A percentile compares a stretch with the other conserved stretches of the same genome.
These are phyloP conservation scores for Zygosaccharomyces sapae DNA, from an alignment of 1,139 yeast species.

Conservation along the genomic window DNA sequence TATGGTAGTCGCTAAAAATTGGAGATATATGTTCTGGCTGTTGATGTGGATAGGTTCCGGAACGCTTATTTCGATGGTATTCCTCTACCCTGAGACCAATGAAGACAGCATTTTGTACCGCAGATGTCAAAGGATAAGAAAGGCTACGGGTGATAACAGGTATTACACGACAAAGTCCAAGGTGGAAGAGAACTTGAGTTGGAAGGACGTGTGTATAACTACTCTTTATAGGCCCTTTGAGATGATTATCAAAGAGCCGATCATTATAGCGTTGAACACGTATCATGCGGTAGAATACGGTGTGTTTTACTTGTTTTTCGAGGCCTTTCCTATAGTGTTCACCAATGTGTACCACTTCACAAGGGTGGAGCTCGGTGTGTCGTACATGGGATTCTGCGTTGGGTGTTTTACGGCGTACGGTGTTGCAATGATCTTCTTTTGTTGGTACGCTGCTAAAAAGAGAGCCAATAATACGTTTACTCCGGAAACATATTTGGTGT, in stretches of 20 bases:
- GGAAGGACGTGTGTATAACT: conserved; percentile 37
- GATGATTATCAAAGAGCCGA: conserved; percentile 36
- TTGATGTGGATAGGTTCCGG: conserved; percentile 16
- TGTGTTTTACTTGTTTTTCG: not conserved
- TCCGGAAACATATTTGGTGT: conserved; percentile 19
- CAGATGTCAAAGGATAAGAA: conserved; percentile 46
- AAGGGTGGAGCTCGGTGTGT: conserved; percentile 19
- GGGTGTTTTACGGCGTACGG: conserved; percentile 15
- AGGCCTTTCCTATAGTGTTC: conserved; percentile 45
- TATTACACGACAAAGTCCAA: conserved; percentile 37
- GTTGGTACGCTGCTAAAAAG: conserved; percentile 14
- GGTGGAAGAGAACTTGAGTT: conserved; percentile 35
- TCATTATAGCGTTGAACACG: conserved; percentile 47
- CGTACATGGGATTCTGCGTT: conserved; percentile 1
- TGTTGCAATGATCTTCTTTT: conserved; percentile 14
- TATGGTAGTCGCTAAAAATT: conserved; percentile 43
- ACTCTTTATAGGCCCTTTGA: conserved; percentile 50
- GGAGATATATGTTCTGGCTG: conserved; percentile 50
- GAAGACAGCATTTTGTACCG: conserved; percentile 23
- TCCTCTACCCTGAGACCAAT: conserved; percentile 28
- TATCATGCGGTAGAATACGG: conserved; percentile 51
- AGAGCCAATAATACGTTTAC: conserved; percentile 15
- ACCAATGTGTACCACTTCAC: conserved; percentile 45
- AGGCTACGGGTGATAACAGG: conserved; percentile 43
- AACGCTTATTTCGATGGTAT: conserved; percentile 36